A percentile compares a stretch with the other conserved stretches of the same genome.
These are phyloP conservation scores for Dunaliella primolecta DNA, from an alignment of 139 green algal species.

Conservation along the genomic window DNA sequence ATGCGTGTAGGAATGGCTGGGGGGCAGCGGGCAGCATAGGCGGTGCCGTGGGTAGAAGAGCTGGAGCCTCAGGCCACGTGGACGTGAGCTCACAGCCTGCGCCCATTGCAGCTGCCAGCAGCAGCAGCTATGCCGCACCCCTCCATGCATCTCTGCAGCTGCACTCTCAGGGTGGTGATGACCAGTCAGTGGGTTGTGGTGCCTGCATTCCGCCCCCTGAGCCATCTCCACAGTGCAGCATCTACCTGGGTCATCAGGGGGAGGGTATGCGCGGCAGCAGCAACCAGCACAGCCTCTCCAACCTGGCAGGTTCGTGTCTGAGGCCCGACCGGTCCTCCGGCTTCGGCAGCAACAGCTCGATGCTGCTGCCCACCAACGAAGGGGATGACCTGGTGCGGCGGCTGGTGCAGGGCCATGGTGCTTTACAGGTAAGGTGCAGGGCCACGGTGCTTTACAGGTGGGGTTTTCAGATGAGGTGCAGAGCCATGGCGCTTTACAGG, in stretches of 20 bases:
- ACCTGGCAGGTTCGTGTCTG: background rate
- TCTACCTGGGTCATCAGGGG: background rate
- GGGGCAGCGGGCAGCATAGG: too few species aligned
- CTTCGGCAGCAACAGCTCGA: background rate
- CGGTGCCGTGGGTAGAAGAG: background rate
- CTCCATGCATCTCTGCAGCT: background rate
- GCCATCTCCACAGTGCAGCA: background rate
- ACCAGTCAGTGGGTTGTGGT: too few species aligned
- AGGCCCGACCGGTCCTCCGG: too few species aligned
- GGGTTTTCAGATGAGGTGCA: background rate
- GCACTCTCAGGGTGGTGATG: background rate
- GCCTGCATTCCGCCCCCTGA: too few species aligned
- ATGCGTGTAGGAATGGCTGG: too few species aligned
- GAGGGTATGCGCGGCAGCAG: background rate
- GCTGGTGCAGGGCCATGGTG: slow-evolving; percentile 36
- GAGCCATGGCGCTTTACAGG: background rate
- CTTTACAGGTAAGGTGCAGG: slow-evolving; percentile 41
- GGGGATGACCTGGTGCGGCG: slow-evolving; percentile 21
- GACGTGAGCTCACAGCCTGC: background rate
- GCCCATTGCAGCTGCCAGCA: background rate
- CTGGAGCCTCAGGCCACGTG: background rate
- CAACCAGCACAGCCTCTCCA: background rate
- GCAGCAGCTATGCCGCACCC: background rate
- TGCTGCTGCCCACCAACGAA: slow-evolving; percentile 37
- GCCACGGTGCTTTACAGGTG: background rate